phyloP scores from a whole-genome alignment of 2,329 filamentous ascomycete genomes.

The Phaeosphaeriaceae sp. region DNA sequence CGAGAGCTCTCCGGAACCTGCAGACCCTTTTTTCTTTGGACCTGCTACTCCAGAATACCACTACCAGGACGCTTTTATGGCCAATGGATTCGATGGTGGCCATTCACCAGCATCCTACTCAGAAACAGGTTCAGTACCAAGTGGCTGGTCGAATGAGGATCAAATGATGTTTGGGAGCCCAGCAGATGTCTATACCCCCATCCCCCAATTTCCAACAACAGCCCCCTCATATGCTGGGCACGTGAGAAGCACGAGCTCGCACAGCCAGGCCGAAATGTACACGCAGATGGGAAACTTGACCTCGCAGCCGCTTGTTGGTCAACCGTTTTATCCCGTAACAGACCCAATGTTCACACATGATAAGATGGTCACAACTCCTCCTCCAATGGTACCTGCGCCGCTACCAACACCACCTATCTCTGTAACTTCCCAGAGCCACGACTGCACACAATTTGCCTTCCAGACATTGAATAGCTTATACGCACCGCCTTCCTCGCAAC shows the following conservation, averaged over 20 bases:
- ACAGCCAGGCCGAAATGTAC: constrained; percentile 43
- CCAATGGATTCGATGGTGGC: constrained; percentile 35
- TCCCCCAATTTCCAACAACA: constrained; percentile 32
- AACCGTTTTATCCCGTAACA: constrained; percentile 32
- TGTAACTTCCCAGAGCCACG: constrained; percentile 33
- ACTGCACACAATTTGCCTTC: constrained; percentile 47
- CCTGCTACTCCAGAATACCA: constrained; percentile 45
- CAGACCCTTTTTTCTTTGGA: constrained; percentile 43
- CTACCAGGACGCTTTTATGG: constrained; percentile 42
- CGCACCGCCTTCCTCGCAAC: constrained; percentile 35
- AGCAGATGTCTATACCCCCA: constrained; percentile 33
- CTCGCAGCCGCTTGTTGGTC: constrained; percentile 31
- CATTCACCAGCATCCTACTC: constrained; percentile 43
- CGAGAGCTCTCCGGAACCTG: constrained; percentile 46
- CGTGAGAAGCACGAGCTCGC: constrained; percentile 34
- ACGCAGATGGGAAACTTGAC: constrained; percentile 30
- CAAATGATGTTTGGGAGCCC: constrained; percentile 38
- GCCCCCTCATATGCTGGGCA: constrained; percentile 32
- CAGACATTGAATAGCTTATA: constrained; percentile 44
- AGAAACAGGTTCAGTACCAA: constrained; percentile 34
- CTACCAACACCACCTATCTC: constrained; percentile 37
- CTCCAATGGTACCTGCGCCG: constrained; percentile 34
- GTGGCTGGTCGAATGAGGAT: constrained; percentile 42
- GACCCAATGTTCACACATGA: constrained; percentile 30
- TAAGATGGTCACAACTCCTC: constrained; percentile 32